Conservation (phyloP, 805 yeast species). For the Kuraishia hungarica region DNA sequence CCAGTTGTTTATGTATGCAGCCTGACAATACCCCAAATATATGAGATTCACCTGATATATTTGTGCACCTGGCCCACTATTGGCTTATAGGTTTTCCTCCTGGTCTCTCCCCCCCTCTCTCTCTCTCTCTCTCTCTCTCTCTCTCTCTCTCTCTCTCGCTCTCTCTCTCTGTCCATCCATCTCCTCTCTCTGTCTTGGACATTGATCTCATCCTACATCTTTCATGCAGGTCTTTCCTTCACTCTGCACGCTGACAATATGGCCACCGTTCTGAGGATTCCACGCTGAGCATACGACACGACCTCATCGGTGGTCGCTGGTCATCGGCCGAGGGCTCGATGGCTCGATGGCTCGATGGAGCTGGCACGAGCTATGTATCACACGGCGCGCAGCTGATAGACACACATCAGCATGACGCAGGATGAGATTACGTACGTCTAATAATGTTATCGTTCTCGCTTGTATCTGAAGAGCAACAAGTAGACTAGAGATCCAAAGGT, state of each 20-base stretch:
- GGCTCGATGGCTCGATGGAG: background rate
- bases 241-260: background rate
- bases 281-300: background rate
- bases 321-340: background rate
- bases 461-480: too few relatives aligned
- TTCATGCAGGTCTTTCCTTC: background rate
- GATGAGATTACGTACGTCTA: background rate
- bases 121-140: too few relatives aligned
- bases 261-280: background rate
- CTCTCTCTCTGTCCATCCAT: background rate
- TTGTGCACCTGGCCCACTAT: too few relatives aligned
- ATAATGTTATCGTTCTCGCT: background rate
- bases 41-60: too few relatives aligned
- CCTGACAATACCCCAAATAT: background rate
- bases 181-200: background rate
- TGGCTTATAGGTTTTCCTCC: too few relatives aligned
- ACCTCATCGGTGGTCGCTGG: background rate
- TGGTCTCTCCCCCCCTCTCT: too few relatives aligned
- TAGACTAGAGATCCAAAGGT: too few relatives aligned
- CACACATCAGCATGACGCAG: background rate
- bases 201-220: background rate
- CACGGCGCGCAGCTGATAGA: background rate
- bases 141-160: too few relatives aligned
- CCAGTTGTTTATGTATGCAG: background rate
- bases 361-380: background rate